Evolutionary conservation across 2,329 filamentous ascomycete genomes (phyloP), one percentile per base, ranked within the genome.

Genomic region (Fusarium chaquense): DNA sequence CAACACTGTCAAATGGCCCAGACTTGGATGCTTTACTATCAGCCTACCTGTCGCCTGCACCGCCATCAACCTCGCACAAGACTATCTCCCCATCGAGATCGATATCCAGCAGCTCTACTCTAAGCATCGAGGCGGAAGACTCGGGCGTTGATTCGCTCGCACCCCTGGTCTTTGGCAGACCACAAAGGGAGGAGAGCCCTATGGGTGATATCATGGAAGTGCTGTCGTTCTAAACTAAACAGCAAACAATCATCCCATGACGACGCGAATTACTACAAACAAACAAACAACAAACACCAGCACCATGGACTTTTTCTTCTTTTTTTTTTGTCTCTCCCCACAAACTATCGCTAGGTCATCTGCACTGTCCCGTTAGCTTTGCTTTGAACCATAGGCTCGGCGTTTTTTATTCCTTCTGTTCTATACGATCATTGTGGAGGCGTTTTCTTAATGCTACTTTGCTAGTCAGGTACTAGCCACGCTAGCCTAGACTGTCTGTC

Each of bases 121-220:
- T 69, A 40, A 72, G 70, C 55, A 56, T 73, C 22, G 70, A 69
- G 30, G 43, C 69, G 4, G 70, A 73, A 8, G 70, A 72, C 9
- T 59, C 45, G 3, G 66, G 50, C 9, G 43, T 62, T n/a, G 70
- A 72, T 22, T 44, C 41, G 4, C 32, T 73, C 2, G 70, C 70
- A 11, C 70, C 70, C 1, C 24, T 72, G 36, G 70, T 72, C 9
- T 72, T 72, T 49, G 70, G 70, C 11, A 44, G 70, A 49, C 63
- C 59, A 22, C 57, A 72, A 28, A 50, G 70, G 13, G 54, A 71
- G 49, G 45, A 61, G 15, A 65, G 67, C 4, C 53, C 62, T 4
- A 72, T 72, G 58, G 70, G 70, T 5, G 70, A 72, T 30, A 72
- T 72, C 2, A 69, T 72, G 41, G 70, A 72, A 40, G 70, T 72